These are phyloP conservation scores for Ustilago lituana DNA, from an alignment of 1,284 basidiomycete genomes.

Conservation along the genomic window DNA sequence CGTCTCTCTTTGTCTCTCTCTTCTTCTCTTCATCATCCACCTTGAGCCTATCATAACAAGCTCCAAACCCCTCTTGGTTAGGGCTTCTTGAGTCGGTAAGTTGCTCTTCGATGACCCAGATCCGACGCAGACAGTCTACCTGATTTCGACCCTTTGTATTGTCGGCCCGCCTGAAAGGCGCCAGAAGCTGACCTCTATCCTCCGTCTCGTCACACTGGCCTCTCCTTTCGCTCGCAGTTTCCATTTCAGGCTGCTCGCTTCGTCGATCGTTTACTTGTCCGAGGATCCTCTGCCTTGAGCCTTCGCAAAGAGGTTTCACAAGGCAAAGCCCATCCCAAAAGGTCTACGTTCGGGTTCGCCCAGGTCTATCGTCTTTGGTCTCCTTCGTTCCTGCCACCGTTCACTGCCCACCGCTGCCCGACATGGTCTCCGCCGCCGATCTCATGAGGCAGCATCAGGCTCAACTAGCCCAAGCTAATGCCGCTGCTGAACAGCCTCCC, in stretches of 20 bases:
- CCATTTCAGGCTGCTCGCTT: slow-evolving; percentile 2
- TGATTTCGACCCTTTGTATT: too few species aligned
- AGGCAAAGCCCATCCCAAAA: slow-evolving; percentile 4
- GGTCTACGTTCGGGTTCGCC: slow-evolving; percentile 20
- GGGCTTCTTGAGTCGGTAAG: too few species aligned
- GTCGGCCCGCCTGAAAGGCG: too few species aligned
- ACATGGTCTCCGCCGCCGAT: slow-evolving; percentile 61
- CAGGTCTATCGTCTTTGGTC: slow-evolving; percentile 47
- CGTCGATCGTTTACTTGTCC: background rate
- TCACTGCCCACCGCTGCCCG: slow-evolving; percentile 18
- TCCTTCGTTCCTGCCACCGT: slow-evolving; percentile 41
- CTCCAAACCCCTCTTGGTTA: too few species aligned
- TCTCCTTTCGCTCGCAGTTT: background rate
- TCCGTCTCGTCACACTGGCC: too few species aligned
- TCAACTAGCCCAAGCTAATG: slow-evolving; percentile 25
- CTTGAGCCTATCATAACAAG: too few species aligned
- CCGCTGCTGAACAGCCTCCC: slow-evolving; percentile 45
- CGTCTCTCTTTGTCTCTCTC: background rate
- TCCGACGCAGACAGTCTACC: too few species aligned
- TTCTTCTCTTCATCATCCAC: slow-evolving; percentile 1
- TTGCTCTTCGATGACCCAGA: too few species aligned
- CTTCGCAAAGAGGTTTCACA: background rate
- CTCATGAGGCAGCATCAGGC: slow-evolving; percentile 57
- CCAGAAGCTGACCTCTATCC: too few species aligned
- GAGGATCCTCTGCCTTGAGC: background rate